These are phyloP conservation scores for Fusarium mangiferae DNA, from an alignment of 2,329 filamentous ascomycete genomes.

Conservation along the genomic window DNA sequence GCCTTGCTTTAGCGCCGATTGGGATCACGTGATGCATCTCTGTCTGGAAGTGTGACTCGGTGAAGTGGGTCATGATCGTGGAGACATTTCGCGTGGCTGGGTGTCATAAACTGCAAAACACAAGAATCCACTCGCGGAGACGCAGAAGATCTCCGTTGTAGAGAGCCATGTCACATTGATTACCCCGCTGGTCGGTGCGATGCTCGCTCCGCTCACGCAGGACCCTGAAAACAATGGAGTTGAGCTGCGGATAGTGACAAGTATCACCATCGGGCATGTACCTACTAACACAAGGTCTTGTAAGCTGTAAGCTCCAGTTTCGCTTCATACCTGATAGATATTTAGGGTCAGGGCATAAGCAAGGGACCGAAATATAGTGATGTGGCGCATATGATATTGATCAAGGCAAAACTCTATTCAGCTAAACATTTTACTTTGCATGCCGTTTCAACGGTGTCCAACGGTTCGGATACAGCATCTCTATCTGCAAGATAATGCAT, in stretches of 20 bases:
- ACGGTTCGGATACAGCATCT: constrained; percentile 17
- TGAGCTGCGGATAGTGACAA: constrained; percentile 12
- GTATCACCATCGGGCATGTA: constrained; percentile 21
- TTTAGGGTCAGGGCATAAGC: background rate
- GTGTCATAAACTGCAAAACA: constrained; percentile 30
- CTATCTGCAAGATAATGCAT: constrained; percentile 19
- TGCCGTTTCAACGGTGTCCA: constrained; percentile 10
- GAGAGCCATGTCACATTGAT: constrained; percentile 27
- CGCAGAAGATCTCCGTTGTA: constrained; percentile 25
- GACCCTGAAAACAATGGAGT: constrained; percentile 31
- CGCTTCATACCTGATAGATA: background rate
- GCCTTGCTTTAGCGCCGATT: constrained; percentile 26
- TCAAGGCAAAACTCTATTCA: constrained; percentile 16
- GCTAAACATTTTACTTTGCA: constrained; percentile 4
- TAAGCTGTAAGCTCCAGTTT: constrained; percentile 9
- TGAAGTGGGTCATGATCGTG: background rate
- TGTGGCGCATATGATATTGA: constrained; percentile 23
- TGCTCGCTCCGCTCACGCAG: constrained; percentile 18
- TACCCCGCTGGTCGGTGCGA: constrained; percentile 37
- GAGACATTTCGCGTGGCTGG: constrained; percentile 24
- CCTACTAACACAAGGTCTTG: background rate
- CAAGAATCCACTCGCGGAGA: constrained; percentile 33
- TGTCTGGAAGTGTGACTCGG: background rate
- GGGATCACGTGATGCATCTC: constrained; percentile 23
- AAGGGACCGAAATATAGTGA: background rate